phyloP scores from a whole-genome alignment of 2,329 filamentous ascomycete genomes.

The Aspergillus caelatus region DNA sequence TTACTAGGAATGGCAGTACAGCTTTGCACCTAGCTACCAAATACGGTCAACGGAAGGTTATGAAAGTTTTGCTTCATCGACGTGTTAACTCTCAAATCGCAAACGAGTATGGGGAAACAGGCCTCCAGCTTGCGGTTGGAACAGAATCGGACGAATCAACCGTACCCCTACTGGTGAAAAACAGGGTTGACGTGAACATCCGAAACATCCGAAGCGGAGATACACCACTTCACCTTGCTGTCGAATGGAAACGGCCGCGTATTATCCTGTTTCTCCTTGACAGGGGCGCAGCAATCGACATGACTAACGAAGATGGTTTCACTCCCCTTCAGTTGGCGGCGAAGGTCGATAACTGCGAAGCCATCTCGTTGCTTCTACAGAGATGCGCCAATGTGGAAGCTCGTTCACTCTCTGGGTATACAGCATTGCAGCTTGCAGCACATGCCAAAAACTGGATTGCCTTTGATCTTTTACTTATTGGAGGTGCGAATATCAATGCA shows the following conservation, averaged over 20 bases:
- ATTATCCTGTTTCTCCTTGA: conserved; percentile 34
- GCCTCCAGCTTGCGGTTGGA: conserved; percentile 32
- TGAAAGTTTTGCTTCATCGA: conserved; percentile 26
- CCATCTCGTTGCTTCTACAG: conserved; percentile 31
- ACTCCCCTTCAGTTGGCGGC: conserved; percentile 34
- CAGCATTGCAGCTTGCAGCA: conserved; percentile 32
- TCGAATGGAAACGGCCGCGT: conserved; percentile 26
- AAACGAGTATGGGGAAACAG: conserved; percentile 22
- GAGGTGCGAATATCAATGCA: conserved; percentile 34
- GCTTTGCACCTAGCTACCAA: conserved; percentile 34
- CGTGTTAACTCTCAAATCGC: conserved; percentile 21
- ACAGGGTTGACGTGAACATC: conserved; percentile 26
- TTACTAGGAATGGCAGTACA: conserved; percentile 30
- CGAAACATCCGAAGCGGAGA: conserved; percentile 29
- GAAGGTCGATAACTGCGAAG: conserved; percentile 34
- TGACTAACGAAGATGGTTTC: conserved; percentile 28
- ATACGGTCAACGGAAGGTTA: conserved; percentile 29
- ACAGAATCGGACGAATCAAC: conserved; percentile 33
- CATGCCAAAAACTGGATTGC: conserved; percentile 29
- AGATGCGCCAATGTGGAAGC: conserved; percentile 27
- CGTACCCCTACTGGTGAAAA: conserved; percentile 32
- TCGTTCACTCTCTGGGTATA: conserved; percentile 25
- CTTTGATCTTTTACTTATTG: conserved; percentile 34
- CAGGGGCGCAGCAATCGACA: conserved; percentile 28
- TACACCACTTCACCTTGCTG: conserved; percentile 33